Conservation (phyloP, 805 yeast species). For the Candida anglica region DNA sequence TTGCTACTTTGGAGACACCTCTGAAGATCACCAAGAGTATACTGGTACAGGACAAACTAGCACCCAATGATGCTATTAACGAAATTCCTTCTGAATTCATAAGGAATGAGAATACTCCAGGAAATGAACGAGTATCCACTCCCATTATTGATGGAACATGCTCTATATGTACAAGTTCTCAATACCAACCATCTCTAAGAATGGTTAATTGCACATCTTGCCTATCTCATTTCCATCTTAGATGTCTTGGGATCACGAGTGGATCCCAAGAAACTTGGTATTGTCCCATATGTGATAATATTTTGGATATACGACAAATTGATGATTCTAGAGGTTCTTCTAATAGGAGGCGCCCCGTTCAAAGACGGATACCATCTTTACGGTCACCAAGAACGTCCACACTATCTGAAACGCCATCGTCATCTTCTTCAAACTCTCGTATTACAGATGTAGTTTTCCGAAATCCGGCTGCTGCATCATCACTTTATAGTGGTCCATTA, state of each 20-base stretch:
- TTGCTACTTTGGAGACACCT: conserved; percentile 15
- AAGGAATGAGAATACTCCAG: too few species aligned
- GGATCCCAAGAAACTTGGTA: conserved; percentile 28
- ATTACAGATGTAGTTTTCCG: conserved; percentile 3
- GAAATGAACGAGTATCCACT: too few species aligned
- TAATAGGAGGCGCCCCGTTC: not conserved
- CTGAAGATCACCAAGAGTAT: conserved; percentile 4
- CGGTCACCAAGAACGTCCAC: not conserved
- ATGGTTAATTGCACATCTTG: conserved; percentile 30
- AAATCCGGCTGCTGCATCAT: conserved; percentile 3
- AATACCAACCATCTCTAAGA: conserved; percentile 15
- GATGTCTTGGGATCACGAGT: conserved; percentile 31
- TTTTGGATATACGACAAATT: too few species aligned
- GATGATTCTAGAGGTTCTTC: not conserved
- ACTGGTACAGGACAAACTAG: conserved; percentile 26
- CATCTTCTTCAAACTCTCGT: conserved; percentile 1
- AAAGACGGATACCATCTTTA: too few species aligned
- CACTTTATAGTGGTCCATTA: not conserved
- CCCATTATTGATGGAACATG: too few species aligned
- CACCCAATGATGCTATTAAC: conserved; percentile 33
- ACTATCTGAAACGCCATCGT: not conserved
- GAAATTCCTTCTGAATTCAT: conserved; percentile 30
- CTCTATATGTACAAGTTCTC: conserved; percentile 31
- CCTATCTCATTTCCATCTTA: conserved; percentile 35
- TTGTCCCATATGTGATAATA: conserved; percentile 50